Conservation (phyloP, 352 stramenopile genomes). For the Aphanomyces invadans region DNA sequence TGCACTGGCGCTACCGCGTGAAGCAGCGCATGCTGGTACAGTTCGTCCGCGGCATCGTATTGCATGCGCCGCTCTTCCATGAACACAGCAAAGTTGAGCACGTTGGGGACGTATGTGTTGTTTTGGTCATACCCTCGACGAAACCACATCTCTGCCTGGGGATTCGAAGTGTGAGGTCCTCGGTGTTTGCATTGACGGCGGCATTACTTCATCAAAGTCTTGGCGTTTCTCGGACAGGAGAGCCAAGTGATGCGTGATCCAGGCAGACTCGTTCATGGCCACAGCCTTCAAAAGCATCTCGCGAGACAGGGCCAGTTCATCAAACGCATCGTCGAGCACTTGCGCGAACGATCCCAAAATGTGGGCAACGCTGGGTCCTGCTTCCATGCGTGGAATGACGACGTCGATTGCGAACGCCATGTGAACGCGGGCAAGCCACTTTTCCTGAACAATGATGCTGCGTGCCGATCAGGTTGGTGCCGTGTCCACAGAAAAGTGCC, state of each 20-base stretch:
- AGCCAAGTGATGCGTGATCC: slow-evolving; percentile 12
- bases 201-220: neutral
- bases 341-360: neutral
- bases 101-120: neutral
- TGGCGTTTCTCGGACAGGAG: slow-evolving; percentile 1
- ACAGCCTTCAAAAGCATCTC: neutral
- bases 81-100: slow-evolving; percentile 11
- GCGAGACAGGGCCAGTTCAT: neutral
- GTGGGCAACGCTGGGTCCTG: neutral
- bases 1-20: neutral
- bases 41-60: neutral
- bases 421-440: neutral
- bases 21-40: neutral
- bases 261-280: neutral
- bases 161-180: neutral
- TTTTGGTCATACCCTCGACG: neutral
- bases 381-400: neutral
- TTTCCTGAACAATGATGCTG: neutral
- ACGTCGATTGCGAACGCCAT: neutral
- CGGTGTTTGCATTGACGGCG: neutral
- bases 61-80: slow-evolving; percentile 8
- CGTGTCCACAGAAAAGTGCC: no score
- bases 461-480: neutral
- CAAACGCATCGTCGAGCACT: neutral
- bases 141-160: slow-evolving; percentile 9